phyloP scores from a whole-genome alignment of 2,329 filamentous ascomycete genomes.

The Cytospora schulzeri region DNA sequence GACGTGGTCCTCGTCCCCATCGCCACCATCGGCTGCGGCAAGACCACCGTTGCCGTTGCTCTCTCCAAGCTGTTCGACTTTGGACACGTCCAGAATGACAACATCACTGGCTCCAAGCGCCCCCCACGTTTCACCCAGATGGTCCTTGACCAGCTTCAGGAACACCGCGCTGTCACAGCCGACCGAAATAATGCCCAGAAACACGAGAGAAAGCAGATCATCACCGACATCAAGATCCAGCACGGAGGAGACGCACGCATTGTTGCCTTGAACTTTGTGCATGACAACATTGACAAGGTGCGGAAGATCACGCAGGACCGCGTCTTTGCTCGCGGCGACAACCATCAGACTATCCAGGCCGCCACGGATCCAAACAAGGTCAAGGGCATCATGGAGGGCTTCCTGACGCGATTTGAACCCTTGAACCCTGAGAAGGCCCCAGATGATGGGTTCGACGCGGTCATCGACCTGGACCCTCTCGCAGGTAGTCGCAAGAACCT shows the following conservation, averaged over 20 bases:
- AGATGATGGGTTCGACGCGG: conserved; percentile 78
- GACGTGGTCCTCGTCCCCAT: conserved; percentile 86
- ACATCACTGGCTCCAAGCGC: conserved; percentile 77
- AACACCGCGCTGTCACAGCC: conserved; percentile 75
- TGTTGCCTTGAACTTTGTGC: conserved; percentile 86
- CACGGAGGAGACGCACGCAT: conserved; percentile 67
- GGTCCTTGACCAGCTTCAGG: conserved; percentile 65
- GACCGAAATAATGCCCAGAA: conserved; percentile 93
- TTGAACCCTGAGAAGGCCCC: conserved; percentile 68
- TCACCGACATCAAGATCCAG: conserved; percentile 71
- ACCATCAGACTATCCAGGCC: conserved; percentile 96
- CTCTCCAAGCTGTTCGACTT: conserved; percentile 82
- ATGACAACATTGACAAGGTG: conserved; percentile 75
- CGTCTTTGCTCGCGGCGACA: conserved; percentile 85
- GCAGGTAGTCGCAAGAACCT: conserved; percentile 82
- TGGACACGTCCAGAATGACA: conserved; percentile 96
- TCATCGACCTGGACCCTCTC: conserved; percentile 82
- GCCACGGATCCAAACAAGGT: conserved; percentile 74
- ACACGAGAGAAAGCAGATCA: conserved; percentile 84
- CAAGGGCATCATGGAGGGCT: conserved; percentile 91
- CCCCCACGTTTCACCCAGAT: conserved; percentile 76
- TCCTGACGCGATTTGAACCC: conserved; percentile 82
- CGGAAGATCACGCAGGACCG: conserved; percentile 74
- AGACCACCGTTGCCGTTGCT: conserved; percentile 87
- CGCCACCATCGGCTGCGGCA: conserved; percentile 93